Evolutionary conservation across 1,284 basidiomycete genomes (phyloP).

Genomic region (Apiotrichum sp.): DNA sequence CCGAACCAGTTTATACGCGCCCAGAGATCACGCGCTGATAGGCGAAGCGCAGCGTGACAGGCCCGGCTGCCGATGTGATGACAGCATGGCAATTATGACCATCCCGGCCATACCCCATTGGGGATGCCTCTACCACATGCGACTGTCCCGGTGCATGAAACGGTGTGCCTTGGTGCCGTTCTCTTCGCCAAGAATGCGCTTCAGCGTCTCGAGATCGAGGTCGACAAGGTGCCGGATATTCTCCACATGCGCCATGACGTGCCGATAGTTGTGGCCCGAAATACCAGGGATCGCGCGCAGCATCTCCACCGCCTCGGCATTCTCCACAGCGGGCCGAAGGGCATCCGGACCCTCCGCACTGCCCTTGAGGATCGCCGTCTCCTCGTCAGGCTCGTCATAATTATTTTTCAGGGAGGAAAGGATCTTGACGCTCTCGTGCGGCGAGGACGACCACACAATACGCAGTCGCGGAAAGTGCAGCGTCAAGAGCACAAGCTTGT

Average conservation of each 20-base stretch:
- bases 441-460: constrained; percentile 95
- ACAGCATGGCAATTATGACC: too few relatives aligned
- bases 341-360: constrained; percentile 44
- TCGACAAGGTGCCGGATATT: constrained; percentile 72
- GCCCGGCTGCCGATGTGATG: too few relatives aligned
- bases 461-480: constrained; percentile 84
- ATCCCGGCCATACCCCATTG: too few relatives aligned
- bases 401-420: constrained; percentile 88
- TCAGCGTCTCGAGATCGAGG: constrained; percentile 58
- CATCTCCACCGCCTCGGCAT: constrained; percentile 46
- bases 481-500: constrained; percentile 83
- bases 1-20: too few relatives aligned
- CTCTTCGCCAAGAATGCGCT: constrained; percentile 73
- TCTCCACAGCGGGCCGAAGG: constrained; percentile 30
- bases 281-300: constrained; percentile 57
- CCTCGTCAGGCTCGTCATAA: constrained; percentile 72
- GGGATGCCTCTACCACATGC: neutral
- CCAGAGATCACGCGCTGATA: too few relatives aligned
- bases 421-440: constrained; percentile 84
- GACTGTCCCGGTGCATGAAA: constrained; percentile 67
- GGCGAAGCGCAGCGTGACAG: too few relatives aligned
- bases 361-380: constrained; percentile 68
- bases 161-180: constrained; percentile 71
- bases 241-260: constrained; percentile 72
- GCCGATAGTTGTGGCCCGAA: constrained; percentile 74